A percentile compares a stretch with the other conserved stretches of the same genome.
phyloP scores from a whole-genome alignment of 352 stramenopile genomes.

The Phytopythium boreale region DNA sequence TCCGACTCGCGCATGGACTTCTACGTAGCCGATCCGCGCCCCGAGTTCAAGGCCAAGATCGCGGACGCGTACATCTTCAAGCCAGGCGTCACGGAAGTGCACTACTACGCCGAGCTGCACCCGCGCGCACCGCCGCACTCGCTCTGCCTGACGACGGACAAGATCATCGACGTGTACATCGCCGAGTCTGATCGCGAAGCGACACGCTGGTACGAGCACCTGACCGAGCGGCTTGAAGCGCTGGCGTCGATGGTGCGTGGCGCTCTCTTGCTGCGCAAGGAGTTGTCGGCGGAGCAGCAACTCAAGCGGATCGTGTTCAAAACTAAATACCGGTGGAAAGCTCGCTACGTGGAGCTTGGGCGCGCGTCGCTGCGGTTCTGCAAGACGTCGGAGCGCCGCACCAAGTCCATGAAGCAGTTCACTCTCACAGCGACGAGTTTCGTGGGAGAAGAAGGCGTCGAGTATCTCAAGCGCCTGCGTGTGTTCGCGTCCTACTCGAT shows the following conservation, averaged over 20 bases:
- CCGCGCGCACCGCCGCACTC: conserved; percentile 46
- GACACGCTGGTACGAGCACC: conserved; percentile 39
- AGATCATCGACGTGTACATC: conserved; percentile 52
- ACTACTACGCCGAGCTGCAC: conserved; percentile 69
- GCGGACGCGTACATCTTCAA: conserved; percentile 51
- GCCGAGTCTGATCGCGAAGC: conserved; percentile 47
- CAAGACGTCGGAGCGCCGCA: conserved; percentile 34
- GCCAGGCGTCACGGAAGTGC: conserved; percentile 29
- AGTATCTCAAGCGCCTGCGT: conserved; percentile 38
- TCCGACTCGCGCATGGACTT: conserved; percentile 77
- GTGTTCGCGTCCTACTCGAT: conserved; percentile 41
- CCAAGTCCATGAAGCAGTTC: conserved; percentile 70
- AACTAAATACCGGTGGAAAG: conserved; percentile 72
- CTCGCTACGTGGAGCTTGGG: conserved; percentile 49
- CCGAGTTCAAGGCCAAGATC: conserved; percentile 57
- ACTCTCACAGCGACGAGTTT: conserved; percentile 49
- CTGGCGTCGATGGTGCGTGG: conserved; percentile 51
- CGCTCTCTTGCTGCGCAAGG: conserved; percentile 48
- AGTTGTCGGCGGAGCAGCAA: conserved; percentile 40
- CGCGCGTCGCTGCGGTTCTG: conserved; percentile 55
- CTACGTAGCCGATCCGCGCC: conserved; percentile 58
- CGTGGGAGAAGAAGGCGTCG: conserved; percentile 52
- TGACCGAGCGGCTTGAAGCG: conserved; percentile 48
- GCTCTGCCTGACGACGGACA: conserved; percentile 64
- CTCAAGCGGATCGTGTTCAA: conserved; percentile 48